Evolutionary conservation across 768 basidiomycete genomes (phyloP).

Genomic region (Hericium erinaceus): DNA sequence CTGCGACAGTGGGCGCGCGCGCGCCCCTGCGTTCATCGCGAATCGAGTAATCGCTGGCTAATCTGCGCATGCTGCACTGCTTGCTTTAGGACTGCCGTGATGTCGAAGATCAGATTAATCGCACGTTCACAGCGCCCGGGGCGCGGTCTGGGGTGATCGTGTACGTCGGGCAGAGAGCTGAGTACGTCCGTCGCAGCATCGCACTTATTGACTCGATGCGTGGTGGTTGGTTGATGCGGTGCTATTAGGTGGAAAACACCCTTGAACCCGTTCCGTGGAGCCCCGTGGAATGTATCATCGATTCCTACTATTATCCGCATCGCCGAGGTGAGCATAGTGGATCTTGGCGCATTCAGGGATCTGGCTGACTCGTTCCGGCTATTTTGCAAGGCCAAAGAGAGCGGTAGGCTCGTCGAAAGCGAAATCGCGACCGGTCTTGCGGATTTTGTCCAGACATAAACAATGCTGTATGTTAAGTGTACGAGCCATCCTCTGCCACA

Average conservation of each 20-base stretch:
- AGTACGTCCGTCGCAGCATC: slow-evolving; percentile 33
- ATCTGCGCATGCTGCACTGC: not conserved
- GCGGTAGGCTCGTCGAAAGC: slow-evolving; percentile 15
- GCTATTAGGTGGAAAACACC: slow-evolving; percentile 54
- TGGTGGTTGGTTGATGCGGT: too few relatives aligned
- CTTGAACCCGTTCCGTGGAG: slow-evolving; percentile 47
- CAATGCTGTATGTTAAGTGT: too few relatives aligned
- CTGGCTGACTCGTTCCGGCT: not conserved
- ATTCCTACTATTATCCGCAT: slow-evolving; percentile 64
- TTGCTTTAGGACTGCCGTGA: slow-evolving; percentile 49
- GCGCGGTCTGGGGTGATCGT: slow-evolving; percentile 50
- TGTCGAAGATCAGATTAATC: slow-evolving; percentile 46
- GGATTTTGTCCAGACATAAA: not conserved
- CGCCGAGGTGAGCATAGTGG: slow-evolving; percentile 36
- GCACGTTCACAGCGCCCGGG: slow-evolving; percentile 36
- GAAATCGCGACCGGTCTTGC: slow-evolving; percentile 4
- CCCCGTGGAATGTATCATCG: slow-evolving; percentile 48
- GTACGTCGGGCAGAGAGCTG: slow-evolving; percentile 55
- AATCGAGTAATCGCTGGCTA: not conserved
- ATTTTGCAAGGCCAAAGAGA: slow-evolving; percentile 6
- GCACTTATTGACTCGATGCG: not conserved
- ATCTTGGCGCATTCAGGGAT: not conserved
- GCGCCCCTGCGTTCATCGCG: not conserved
- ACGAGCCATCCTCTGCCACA: too few relatives aligned
- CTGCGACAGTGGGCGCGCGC: not conserved